phyloP scores from a whole-genome alignment of 129 eudicot genomes.

The Pulicaria dysenterica region DNA sequence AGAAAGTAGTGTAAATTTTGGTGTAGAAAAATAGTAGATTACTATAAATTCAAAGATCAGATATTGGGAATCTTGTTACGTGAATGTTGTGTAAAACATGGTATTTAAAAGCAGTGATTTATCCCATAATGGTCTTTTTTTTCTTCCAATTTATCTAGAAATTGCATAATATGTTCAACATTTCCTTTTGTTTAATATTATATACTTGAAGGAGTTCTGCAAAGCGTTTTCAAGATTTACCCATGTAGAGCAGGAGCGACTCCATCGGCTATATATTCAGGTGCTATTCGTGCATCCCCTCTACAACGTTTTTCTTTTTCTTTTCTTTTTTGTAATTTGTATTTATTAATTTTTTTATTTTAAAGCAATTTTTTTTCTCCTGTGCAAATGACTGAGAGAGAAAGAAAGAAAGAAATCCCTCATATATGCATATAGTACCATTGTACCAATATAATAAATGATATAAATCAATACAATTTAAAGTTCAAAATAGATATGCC shows the following conservation, averaged over 20 bases:
- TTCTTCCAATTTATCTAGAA: no score
- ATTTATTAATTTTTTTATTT: not conserved
- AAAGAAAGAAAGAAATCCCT: conserved; percentile 14
- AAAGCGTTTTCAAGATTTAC: conserved; percentile 56
- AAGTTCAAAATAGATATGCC: no score
- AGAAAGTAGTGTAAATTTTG: not conserved
- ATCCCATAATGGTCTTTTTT: not conserved
- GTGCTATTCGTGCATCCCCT: conserved; percentile 29
- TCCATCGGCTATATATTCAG: conserved; percentile 55
- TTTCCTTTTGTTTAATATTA: not conserved
- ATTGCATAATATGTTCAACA: not conserved
- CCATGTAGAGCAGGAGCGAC: conserved; percentile 51
- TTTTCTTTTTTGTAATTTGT: conserved; percentile 13
- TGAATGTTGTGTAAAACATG: not conserved
- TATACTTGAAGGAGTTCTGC: conserved; percentile 51
- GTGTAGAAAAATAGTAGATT: not conserved
- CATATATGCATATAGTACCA: conserved; percentile 15
- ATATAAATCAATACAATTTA: no score
- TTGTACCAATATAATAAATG: conserved; percentile 12
- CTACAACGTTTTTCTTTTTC: conserved; percentile 17
- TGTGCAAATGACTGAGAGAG: not conserved
- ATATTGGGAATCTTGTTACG: not conserved
- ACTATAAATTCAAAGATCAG: not conserved
- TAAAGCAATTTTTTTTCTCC: not conserved
- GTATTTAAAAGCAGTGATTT: conserved; percentile 14